Evolutionary conservation across 108 stramenopile genomes (phyloP), one percentile per base, ranked within the genome.

Genomic region (Ochromonas danica): DNA sequence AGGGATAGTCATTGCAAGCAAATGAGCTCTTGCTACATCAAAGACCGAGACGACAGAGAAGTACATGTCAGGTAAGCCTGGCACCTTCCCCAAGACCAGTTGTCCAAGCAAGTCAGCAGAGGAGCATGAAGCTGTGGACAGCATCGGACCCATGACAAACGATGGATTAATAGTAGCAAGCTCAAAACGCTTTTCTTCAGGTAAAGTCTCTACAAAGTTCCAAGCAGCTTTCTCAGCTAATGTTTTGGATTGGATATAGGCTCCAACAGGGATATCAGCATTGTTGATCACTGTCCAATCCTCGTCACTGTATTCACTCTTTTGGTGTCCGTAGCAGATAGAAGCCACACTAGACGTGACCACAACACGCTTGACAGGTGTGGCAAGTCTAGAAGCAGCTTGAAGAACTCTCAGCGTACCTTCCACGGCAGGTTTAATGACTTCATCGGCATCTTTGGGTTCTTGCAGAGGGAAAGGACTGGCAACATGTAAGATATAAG

Each of bases 161-260:
- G 36, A n/a, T n/a, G 79, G 79, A 42, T 80, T 80, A 39, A 80
- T 27, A 22, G 1, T 1, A 1, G 70, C 39, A 0, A 80, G 79
- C 39, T 80, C 79, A 25, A 80, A 71, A 35, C 79, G 40, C 1
- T 28, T 27, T 25, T 33, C 71, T 6, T 6, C 71, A 1, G 39
- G 39, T 40, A 40, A 33, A 33, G 42, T 17, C 42, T 71, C 28
- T 36, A 80, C 70, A 31, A 80, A 80, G 22, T 80, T 25, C 79
- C 79, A 80, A 1, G 79, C 79, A 0, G 79, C 79, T 17, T 31
- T 33, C 42, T 80, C 79, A 3, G 79, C 79, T 42, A 70, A 43
- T 0, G 79, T 71, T 35, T 80, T 80, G 61, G 70, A 71, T 6
- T 35, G 38, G 0, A 35, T 6, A 40, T 80, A 80, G 30, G 61